Base-by-base conservation (phyloP, 2,329 filamentous ascomycete species). In the Penicillium aurantiogriseum region DNA sequence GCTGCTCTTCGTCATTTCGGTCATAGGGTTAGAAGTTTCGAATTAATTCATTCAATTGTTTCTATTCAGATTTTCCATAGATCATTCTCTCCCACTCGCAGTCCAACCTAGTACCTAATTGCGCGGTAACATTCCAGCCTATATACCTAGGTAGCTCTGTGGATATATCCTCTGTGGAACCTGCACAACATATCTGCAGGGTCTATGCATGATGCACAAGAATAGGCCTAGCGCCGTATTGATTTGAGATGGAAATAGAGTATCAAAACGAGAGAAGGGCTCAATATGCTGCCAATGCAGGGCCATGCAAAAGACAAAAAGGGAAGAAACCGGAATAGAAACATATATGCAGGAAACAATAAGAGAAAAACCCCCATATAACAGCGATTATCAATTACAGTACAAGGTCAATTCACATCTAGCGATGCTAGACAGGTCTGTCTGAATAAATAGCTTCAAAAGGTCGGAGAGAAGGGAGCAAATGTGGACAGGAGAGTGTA, bases 341-440 rank as follows among this genome's bases (percentile, higher is more conserved):
- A 58, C 53, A 64, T 64, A 61, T 66, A 59, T 67, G 63, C 63
- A 58, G 21, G 2, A 59, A 40, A 39, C 40, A 47, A 33, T 21
- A 39, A 39, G 44, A 50, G 29, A 42, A 46, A 31, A 15, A 36
- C 56, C 47, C 51, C 44, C 48, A 44, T 47, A 35, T 50, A 54
- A 58, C 48, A 45, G 54, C 56, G 29, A 63, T 58, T 62, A 49
- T 57, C 50, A 44, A 57, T 54, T 48, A 64, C 63, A 60, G 53
- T 59, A 60, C 52, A 54, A 54, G 52, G 25, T 46, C 47, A 44
- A 54, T 53, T 58, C 56, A 63, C 48, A 42, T 38, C 38, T 39
- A 43, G 48, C 40, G 51, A 35, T 42, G 54, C 49, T 52, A 35
- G 23, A 42, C 49, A n/a, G 21, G 36, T 54, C 42, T 48, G 46